Evolutionary conservation across 2,329 filamentous ascomycete species (phyloP).

Genomic region (Epichloe hybrida): DNA sequence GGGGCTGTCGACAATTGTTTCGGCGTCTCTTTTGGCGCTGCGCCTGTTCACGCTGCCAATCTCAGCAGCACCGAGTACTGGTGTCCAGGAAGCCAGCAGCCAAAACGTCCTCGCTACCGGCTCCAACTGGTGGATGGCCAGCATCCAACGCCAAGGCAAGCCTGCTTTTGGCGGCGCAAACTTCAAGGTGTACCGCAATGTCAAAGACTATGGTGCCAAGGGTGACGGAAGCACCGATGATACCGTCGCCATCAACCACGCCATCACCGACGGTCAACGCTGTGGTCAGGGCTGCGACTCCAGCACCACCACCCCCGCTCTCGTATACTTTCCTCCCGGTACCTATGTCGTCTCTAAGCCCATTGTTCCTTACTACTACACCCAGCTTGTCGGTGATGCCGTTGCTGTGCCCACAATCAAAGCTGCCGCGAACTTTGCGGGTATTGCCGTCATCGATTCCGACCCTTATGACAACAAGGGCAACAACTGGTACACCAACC

Average conservation of each 20-base stretch:
- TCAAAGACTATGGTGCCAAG: slow-evolving; percentile 60
- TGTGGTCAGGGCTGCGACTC: slow-evolving; percentile 77
- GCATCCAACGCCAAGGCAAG: slow-evolving; percentile 54
- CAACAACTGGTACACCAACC: slow-evolving; percentile 65
- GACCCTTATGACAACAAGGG: slow-evolving; percentile 66
- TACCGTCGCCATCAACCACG: slow-evolving; percentile 74
- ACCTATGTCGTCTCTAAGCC: slow-evolving; percentile 72
- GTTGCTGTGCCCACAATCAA: slow-evolving; percentile 60
- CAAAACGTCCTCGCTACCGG: slow-evolving; percentile 12
- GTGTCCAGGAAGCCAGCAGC: slow-evolving; percentile 6
- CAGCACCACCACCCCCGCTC: slow-evolving; percentile 65
- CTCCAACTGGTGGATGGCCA: slow-evolving; percentile 57
- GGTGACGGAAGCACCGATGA: slow-evolving; percentile 64
- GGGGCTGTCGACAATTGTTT: slow-evolving; percentile 30
- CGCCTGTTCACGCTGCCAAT: slow-evolving; percentile 24
- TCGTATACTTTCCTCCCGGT: slow-evolving; percentile 85
- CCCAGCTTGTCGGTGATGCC: slow-evolving; percentile 78
- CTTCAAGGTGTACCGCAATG: slow-evolving; percentile 67
- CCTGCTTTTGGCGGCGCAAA: slow-evolving; percentile 40
- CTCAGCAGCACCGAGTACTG: slow-evolving; percentile 18
- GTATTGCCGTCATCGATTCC: slow-evolving; percentile 80
- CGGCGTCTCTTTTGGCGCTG: slow-evolving; percentile 29
- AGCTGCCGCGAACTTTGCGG: slow-evolving; percentile 55
- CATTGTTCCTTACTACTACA: slow-evolving; percentile 82
- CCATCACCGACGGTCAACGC: slow-evolving; percentile 63